Base-by-base conservation (phyloP, 371 early-diverging fungal genomes). In the Ordospora pajunii region DNA sequence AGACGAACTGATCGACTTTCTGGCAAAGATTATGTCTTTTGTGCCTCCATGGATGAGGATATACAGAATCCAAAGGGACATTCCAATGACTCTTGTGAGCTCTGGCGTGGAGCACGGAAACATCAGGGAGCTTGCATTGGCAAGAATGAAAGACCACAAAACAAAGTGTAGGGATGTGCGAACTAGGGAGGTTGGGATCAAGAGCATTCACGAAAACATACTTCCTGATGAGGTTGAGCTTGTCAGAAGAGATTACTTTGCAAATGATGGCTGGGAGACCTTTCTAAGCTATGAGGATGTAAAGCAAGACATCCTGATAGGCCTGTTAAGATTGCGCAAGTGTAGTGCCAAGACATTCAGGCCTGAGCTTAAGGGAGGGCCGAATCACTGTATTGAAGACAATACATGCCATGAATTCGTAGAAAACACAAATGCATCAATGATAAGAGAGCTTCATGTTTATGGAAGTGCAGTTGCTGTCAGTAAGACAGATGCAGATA, bases 41-140 rank as follows among this genome's bases (percentile, higher is more conserved):
- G 95, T 97, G 0, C 98, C 99, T 53, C 99, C 99, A 73, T 99
- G 99, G 99, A 97, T 94, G 0, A 90, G 99, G 78, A 90, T 99
- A 50, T 99, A 99, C 84, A 90, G 99, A 78, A 96, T 99, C 9
- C 98, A 99, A 85, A 89, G 93, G 84, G 99, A 99, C 87, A 99
- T 99, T 78, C 99, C 99, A n/a, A 99, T 99, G 99, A 97, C 99
- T 10, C 87, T 99, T 27, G 99, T 99, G 44, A 93, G 94, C 10
- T 93, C 95, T 6, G 99, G 99, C 70, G 98, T 99, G 11, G 99
- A 97, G 84, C 90, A 97, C 84, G 99, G 98, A 65, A 97, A 99
- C 80, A 83, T 99, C 77, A 88, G 99, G 67, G 97, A 99, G 86
- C 86, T 97, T 62, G 97, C 96, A 0, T 85, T 97, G 67, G 88